These are phyloP conservation scores for Hypoxylon sp. DNA, from an alignment of 2,329 filamentous ascomycete species.

Conservation along the genomic window DNA sequence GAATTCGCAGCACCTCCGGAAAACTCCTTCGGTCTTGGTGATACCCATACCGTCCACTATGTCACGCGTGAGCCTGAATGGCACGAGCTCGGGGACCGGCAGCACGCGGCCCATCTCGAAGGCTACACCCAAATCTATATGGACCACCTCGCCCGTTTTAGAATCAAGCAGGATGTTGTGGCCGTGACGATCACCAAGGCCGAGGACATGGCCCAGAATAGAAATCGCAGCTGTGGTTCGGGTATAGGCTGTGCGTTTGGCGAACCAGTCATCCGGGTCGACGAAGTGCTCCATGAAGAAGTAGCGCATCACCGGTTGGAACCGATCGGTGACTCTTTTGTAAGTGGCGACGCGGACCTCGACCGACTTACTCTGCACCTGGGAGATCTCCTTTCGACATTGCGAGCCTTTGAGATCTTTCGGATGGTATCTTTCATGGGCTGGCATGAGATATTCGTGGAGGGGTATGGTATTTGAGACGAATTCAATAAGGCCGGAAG, in stretches of 20 bases:
- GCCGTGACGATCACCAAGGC: conserved; percentile 92
- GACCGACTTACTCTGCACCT: conserved; percentile 76
- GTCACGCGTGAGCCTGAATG: conserved; percentile 93
- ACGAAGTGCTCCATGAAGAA: conserved; percentile 97
- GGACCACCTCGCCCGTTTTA: conserved; percentile 90
- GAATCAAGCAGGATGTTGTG: conserved; percentile 97
- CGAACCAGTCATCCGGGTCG: conserved; percentile 97
- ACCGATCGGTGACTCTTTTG: conserved; percentile 81
- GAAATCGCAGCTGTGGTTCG: conserved; percentile 94
- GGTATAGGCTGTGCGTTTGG: conserved; percentile 88
- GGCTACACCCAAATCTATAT: conserved; percentile 96
- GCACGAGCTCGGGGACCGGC: conserved; percentile 93
- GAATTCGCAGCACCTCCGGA: conserved; percentile 97
- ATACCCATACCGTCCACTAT: conserved; percentile 98
- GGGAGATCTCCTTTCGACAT: conserved; percentile 83
- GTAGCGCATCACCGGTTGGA: conserved; percentile 93
- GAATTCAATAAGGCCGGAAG: conserved; percentile 95
- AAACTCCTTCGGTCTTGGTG: conserved; percentile 94
- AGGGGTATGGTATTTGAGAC: conserved; percentile 93
- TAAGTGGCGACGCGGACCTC: conserved; percentile 81
- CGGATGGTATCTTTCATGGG: conserved; percentile 88
- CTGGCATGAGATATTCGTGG: conserved; percentile 91
- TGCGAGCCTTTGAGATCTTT: conserved; percentile 80
- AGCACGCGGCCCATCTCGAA: conserved; percentile 98
- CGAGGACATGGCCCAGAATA: conserved; percentile 92